Evolutionary conservation across 139 green algal genomes (phyloP).

Genomic region (Ulvella scutata): DNA sequence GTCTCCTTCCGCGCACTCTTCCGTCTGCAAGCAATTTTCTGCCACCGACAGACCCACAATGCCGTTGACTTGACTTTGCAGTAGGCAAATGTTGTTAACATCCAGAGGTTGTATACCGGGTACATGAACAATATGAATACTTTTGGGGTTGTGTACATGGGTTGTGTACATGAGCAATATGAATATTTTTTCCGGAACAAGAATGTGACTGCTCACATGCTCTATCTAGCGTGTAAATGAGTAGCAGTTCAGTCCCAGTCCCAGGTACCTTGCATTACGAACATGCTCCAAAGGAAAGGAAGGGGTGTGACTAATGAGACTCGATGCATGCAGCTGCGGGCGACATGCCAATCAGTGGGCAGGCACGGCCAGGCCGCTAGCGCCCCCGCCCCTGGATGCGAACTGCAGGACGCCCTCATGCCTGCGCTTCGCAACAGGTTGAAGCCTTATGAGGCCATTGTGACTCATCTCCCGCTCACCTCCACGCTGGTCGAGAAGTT

Average conservation of each 20-base stretch:
- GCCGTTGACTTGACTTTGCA: not conserved
- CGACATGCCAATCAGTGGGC: not conserved
- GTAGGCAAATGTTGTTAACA: too few relatives aligned
- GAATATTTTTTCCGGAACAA: too few relatives aligned
- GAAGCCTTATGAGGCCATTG: not conserved
- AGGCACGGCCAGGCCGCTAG: not conserved
- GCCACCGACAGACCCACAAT: not conserved
- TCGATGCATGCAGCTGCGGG: not conserved
- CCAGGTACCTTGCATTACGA: too few relatives aligned
- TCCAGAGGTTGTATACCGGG: too few relatives aligned
- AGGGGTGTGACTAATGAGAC: too few relatives aligned
- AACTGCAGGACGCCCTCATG: not conserved
- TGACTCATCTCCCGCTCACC: not conserved
- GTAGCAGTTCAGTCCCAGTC: too few relatives aligned
- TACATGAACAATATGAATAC: too few relatives aligned
- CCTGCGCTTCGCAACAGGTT: not conserved
- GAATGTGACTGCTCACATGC: too few relatives aligned
- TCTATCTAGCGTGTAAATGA: too few relatives aligned
- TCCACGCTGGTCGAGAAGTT: not conserved
- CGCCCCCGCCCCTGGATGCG: not conserved
- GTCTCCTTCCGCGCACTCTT: not conserved
- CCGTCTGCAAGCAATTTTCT: not conserved
- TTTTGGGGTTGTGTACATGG: too few relatives aligned
- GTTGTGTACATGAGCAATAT: too few relatives aligned
- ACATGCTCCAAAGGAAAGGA: too few relatives aligned